Evolutionary conservation across 2,329 filamentous ascomycete species (phyloP).

Genomic region (Nemania serpens): DNA sequence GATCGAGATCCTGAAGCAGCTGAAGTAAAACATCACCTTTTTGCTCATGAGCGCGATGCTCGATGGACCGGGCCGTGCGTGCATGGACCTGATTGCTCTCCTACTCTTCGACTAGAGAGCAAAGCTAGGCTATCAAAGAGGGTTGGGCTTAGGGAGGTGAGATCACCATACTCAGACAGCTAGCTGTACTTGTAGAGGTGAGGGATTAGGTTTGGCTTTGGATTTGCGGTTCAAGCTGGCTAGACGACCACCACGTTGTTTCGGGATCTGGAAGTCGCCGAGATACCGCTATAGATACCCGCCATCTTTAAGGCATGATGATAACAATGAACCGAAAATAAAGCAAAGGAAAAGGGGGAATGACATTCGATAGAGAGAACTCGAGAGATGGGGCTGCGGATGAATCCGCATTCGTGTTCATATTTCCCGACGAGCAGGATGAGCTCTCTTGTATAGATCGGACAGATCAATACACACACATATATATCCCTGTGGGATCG

Average conservation of each 20-base stretch:
- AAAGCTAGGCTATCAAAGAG: background rate
- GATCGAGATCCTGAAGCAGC: slow-evolving; percentile 67
- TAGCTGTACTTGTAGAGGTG: slow-evolving; percentile 10
- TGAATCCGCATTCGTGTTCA: background rate
- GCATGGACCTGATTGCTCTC: background rate
- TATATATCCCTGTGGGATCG: too few species aligned
- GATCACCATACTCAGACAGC: background rate
- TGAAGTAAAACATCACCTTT: slow-evolving; percentile 50
- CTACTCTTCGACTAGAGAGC: background rate
- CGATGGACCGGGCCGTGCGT: background rate
- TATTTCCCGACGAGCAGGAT: background rate
- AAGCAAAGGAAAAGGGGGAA: background rate
- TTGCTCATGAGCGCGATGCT: too few species aligned
- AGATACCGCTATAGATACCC: slow-evolving; percentile 24
- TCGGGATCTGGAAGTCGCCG: slow-evolving; percentile 1
- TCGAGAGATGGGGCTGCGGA: background rate
- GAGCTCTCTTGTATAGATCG: background rate
- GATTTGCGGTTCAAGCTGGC: background rate
- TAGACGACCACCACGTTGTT: background rate
- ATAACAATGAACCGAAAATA: slow-evolving; percentile 3
- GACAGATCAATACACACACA: slow-evolving; percentile 2
- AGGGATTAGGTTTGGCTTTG: background rate
- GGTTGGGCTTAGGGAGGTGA: too few species aligned
- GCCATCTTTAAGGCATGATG: slow-evolving; percentile 10
- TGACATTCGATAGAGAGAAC: background rate